phyloP scores from a whole-genome alignment of 2,329 filamentous ascomycete species.

The Microcyclospora tardicrescens region DNA sequence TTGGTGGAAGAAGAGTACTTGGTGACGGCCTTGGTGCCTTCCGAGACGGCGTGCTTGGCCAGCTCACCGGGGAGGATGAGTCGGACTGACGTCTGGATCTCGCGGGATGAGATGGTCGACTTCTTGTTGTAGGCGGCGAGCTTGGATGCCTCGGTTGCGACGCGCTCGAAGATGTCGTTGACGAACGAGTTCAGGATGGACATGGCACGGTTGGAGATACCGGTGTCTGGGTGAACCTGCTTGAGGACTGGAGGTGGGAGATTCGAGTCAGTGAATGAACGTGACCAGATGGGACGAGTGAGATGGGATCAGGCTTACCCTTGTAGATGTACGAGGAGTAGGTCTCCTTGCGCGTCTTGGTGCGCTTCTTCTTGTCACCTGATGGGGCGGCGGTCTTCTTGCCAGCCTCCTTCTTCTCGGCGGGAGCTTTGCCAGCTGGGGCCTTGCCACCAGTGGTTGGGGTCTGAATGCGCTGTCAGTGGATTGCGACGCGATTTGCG shows the following conservation, averaged over 20 bases:
- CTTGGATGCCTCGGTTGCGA: constrained; percentile 97
- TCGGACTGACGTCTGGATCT: constrained; percentile 98
- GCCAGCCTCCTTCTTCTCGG: constrained; percentile 99
- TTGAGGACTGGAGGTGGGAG: constrained; percentile 63
- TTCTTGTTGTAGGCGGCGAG: constrained; percentile 99
- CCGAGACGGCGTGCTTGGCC: constrained; percentile 98
- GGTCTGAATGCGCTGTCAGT: constrained; percentile 42
- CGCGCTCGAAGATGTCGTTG: constrained; percentile 99
- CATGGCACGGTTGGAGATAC: constrained; percentile 99
- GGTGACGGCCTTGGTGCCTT: constrained; percentile 99
- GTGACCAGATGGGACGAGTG: constrained; percentile 5
- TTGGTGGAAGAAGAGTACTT: constrained; percentile 99
- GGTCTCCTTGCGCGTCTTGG: constrained; percentile 99
- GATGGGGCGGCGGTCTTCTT: constrained; percentile 93
- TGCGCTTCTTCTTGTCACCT: constrained; percentile 99
- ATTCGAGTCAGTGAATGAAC: background rate
- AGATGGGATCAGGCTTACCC: constrained; percentile 46
- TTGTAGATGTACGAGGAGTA: constrained; percentile 99
- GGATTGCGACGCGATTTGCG: constrained; percentile 1
- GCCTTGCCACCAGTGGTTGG: constrained; percentile 89
- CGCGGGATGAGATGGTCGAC: constrained; percentile 97
- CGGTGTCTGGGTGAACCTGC: constrained; percentile 99
- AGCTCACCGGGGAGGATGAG: constrained; percentile 97
- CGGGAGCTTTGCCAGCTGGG: constrained; percentile 63
- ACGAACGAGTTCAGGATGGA: constrained; percentile 99